These are phyloP conservation scores for Russula sp. DNA, from an alignment of 768 basidiomycete genomes.

Conservation along the genomic window DNA sequence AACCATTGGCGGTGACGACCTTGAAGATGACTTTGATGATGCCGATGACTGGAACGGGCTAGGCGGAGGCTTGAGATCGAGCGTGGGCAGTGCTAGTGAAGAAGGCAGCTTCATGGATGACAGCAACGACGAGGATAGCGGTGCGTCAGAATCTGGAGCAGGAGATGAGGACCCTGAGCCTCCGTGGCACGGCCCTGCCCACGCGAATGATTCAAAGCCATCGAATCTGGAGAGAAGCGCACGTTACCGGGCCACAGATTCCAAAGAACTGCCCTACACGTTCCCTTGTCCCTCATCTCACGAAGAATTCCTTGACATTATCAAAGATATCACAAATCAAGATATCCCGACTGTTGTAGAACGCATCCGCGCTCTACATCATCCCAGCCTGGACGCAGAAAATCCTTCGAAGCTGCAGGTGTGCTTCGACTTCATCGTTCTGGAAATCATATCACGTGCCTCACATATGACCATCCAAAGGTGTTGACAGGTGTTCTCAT, in stretches of 20 bases:
- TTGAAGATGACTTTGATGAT: conserved; percentile 77
- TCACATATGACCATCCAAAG: conserved; percentile 35
- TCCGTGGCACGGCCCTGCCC: background rate
- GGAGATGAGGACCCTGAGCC: conserved; percentile 29
- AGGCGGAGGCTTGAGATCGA: conserved; percentile 33
- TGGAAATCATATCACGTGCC: background rate
- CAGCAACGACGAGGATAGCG: conserved; percentile 31
- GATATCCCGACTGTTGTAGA: conserved; percentile 79
- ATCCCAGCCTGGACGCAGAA: conserved; percentile 85
- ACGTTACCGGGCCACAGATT: background rate
- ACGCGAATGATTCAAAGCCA: background rate
- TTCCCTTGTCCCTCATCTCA: conserved; percentile 86
- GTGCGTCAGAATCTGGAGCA: conserved; percentile 28
- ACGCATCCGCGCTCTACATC: conserved; percentile 85
- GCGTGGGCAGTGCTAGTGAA: conserved; percentile 15
- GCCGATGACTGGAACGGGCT: conserved; percentile 27
- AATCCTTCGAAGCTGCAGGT: conserved; percentile 94
- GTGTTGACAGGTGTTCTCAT: conserved; percentile 69
- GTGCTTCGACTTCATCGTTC: conserved; percentile 23
- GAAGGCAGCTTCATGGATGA: conserved; percentile 24
- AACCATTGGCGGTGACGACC: conserved; percentile 71
- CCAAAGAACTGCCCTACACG: conserved; percentile 80
- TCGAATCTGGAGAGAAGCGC: background rate
- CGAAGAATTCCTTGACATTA: conserved; percentile 82
- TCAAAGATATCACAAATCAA: conserved; percentile 62